Base-by-base conservation (phyloP, 331 rosid genomes). In the Dryas integrifolia region DNA sequence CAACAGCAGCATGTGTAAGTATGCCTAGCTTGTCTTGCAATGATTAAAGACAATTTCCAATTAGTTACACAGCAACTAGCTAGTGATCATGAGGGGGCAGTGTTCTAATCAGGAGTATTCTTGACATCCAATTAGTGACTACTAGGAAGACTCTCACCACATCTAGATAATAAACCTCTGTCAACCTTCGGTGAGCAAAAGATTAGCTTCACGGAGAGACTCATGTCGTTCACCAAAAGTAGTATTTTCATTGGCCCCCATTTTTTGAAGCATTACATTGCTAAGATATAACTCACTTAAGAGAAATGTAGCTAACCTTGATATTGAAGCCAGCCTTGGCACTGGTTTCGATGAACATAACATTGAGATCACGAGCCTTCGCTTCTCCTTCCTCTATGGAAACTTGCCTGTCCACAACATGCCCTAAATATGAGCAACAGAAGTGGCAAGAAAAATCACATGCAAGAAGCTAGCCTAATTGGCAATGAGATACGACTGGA, bases 321-420 rank as follows among this genome's bases (percentile, higher is more conserved):
- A 89, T 95, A 81, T 95, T 95, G 76, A 95, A 95, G 44, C 97
- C 96, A 45, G 98, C 97, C 83, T 95, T 95, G 70, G 97, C 98
- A 88, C 98, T 95, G 48, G 98, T 92, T 85, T 95, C 98, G 44
- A 95, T 95, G 65, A 91, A 95, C 96, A 95, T 91, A 66, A 89
- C 97, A 59, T 91, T 91, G 21, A 95, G 82, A 48, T 91, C 96
- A 21, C 86, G 92, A 72, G 97, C 84, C 82, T 91, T 95, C 47
- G 88, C 97, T 86, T 95, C 98, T 61, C 88, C 98, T 85, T 95
- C 97, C 86, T 95, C 96, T 35, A 90, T 88, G 24, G 97, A 95
- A 76, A 95, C 98, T 92, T 95, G 97, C 85, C 96, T 91, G 87
- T 9, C 15, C 6, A 61, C 58, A 69, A 52, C 30, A 43, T 21